Percentiles rank a stretch among this genome's conserved stretches.
phyloP scores from a whole-genome alignment of 805 yeast genomes.

The Wickerhamiella slavikovae region DNA sequence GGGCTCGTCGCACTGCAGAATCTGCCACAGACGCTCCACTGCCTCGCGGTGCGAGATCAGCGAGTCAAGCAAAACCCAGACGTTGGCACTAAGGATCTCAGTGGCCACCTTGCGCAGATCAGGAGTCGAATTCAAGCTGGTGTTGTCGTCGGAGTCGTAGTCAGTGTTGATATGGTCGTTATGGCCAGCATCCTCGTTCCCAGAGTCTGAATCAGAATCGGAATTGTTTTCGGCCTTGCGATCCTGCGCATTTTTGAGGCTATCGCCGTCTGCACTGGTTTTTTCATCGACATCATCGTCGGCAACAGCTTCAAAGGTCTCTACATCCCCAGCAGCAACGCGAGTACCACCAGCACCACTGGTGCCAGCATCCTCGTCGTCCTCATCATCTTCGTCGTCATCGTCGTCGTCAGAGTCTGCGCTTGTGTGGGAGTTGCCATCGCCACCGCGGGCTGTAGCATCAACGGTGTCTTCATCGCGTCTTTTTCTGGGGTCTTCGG shows the following conservation, averaged over 20 bases:
- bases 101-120: conserved; percentile 50
- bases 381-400: not conserved
- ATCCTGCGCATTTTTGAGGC: not conserved
- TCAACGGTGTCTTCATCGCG: not conserved
- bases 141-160: conserved; percentile 15
- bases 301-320: not conserved
- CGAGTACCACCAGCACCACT: not conserved
- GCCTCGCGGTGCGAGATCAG: conserved; percentile 55
- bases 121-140: conserved; percentile 3
- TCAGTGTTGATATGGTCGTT: conserved; percentile 8
- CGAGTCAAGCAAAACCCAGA: conserved; percentile 83
- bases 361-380: not conserved
- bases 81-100: conserved; percentile 76
- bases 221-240: not conserved
- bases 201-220: not conserved
- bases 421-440: not conserved
- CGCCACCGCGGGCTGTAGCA: not conserved
- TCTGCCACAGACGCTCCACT: conserved; percentile 55
- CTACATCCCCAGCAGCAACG: not conserved
- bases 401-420: not conserved
- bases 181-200: not conserved
- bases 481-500: not conserved
- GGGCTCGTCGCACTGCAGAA: conserved; percentile 48
- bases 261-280: not conserved
- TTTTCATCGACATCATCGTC: not conserved